Percentiles rank a stretch among this genome's conserved stretches.
phyloP scores from a whole-genome alignment of 371 early-diverging fungal genomes.

The Mucor irregularis region DNA sequence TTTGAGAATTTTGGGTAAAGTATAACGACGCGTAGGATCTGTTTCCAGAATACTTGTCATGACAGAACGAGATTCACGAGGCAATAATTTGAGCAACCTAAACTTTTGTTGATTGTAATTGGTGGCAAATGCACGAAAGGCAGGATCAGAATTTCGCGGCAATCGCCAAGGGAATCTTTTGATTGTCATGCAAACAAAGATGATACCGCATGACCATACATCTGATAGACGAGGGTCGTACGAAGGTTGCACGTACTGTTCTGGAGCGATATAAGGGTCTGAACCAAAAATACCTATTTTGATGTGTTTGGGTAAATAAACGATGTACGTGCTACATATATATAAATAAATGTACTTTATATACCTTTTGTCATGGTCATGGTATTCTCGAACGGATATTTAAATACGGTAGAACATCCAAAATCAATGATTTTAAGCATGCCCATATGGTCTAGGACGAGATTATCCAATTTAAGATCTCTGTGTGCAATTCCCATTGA shows the following conservation, averaged over 20 bases:
- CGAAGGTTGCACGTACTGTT: constrained; percentile 64
- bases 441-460: constrained; percentile 63
- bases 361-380: constrained; percentile 61
- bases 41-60: constrained; percentile 52
- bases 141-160: constrained; percentile 60
- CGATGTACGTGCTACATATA: neutral
- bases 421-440: too few species aligned
- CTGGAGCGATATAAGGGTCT: constrained; percentile 93
- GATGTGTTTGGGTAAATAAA: neutral
- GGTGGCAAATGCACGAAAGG: constrained; percentile 52
- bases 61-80: constrained; percentile 47
- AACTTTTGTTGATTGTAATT: constrained; percentile 42
- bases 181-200: constrained; percentile 75
- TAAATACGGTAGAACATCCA: constrained; percentile 82
- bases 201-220: constrained; percentile 80
- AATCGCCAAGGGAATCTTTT: constrained; percentile 77
- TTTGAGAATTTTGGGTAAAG: constrained; percentile 44
- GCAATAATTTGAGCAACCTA: constrained; percentile 48
- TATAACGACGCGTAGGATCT: constrained; percentile 51
- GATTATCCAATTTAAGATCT: constrained; percentile 86
- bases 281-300: constrained; percentile 75
- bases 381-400: constrained; percentile 60
- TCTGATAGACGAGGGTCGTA: constrained; percentile 75
- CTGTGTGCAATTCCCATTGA: constrained; percentile 79
- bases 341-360: constrained; percentile 1